Evolutionary conservation across 2,329 filamentous ascomycete genomes (phyloP).

Genomic region (Diaporthe helianthi): DNA sequence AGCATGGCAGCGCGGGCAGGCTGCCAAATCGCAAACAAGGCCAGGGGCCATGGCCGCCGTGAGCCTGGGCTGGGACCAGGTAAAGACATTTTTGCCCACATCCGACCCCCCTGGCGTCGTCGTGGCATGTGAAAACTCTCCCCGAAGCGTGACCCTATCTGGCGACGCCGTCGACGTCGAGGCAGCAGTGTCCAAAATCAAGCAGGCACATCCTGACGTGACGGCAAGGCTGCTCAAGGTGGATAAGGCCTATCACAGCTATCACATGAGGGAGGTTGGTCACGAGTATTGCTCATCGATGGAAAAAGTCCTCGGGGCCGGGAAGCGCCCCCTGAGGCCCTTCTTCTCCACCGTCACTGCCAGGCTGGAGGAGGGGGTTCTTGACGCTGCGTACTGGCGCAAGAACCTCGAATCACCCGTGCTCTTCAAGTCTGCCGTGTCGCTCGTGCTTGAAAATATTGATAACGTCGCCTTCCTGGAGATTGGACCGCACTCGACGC

Average conservation of each 20-base stretch:
- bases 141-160: constrained; percentile 45
- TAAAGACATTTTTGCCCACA: neutral
- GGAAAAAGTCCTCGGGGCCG: too few species aligned
- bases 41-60: constrained; percentile 30
- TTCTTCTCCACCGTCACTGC: neutral
- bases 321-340: neutral
- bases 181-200: constrained; percentile 30
- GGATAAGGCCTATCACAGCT: neutral
- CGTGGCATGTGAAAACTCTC: constrained; percentile 35
- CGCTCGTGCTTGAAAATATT: constrained; percentile 52
- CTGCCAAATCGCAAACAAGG: neutral
- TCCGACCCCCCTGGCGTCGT: neutral
- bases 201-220: neutral
- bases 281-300: neutral
- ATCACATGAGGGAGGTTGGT: neutral
- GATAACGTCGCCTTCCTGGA: constrained; percentile 43
- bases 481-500: too few species aligned
- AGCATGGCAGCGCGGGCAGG: constrained; percentile 36
- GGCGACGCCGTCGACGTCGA: constrained; percentile 41
- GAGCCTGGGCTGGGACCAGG: constrained; percentile 13
- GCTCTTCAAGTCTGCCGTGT: constrained; percentile 33
- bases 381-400: neutral
- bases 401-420: neutral
- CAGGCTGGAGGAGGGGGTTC: neutral
- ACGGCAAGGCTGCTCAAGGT: neutral